phyloP scores from a whole-genome alignment of 345 rosid genomes.

The Noccaea caerulescens region DNA sequence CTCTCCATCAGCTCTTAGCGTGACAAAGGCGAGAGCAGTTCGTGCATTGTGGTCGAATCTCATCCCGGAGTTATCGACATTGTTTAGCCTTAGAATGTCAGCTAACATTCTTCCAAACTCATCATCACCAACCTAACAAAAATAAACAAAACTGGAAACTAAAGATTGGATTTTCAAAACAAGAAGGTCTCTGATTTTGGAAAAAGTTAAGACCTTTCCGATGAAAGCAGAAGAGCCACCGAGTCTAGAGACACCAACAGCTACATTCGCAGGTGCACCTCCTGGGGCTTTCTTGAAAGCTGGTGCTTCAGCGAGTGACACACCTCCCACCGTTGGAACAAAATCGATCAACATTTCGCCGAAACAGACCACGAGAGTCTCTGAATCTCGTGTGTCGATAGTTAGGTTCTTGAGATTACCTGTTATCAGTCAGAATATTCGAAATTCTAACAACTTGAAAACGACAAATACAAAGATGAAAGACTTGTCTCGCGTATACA shows the following conservation, averaged over 20 bases:
- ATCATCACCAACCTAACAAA: slow-evolving; percentile 72
- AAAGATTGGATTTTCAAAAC: slow-evolving; percentile 3
- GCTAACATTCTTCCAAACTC: slow-evolving; percentile 96
- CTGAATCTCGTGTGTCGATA: slow-evolving; percentile 29
- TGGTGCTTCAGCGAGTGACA: slow-evolving; percentile 94
- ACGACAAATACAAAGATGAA: slow-evolving; percentile 17
- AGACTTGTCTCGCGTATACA: background rate
- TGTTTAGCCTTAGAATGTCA: slow-evolving; percentile 71
- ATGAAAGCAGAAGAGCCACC: slow-evolving; percentile 96
- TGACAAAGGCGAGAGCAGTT: slow-evolving; percentile 94
- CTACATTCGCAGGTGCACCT: slow-evolving; percentile 99
- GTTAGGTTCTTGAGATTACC: slow-evolving; percentile 49
- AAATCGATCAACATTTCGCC: slow-evolving; percentile 98
- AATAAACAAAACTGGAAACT: background rate
- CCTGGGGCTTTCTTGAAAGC: slow-evolving; percentile 97
- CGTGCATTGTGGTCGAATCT: slow-evolving; percentile 80
- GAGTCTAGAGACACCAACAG: slow-evolving; percentile 83
- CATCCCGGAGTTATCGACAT: slow-evolving; percentile 80
- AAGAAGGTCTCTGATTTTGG: background rate
- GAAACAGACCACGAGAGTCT: slow-evolving; percentile 72
- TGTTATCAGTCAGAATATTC: slow-evolving; percentile 13
- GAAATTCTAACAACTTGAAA: slow-evolving; percentile 11
- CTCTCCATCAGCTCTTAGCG: slow-evolving; percentile 88
- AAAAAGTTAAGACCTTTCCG: slow-evolving; percentile 73
- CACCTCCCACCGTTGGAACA: slow-evolving; percentile 85